Percentiles rank a stretch among this genome's conserved stretches.
Evolutionary conservation across 1,139 yeast species (phyloP).

Genomic region (Kodamaea alishanica): DNA sequence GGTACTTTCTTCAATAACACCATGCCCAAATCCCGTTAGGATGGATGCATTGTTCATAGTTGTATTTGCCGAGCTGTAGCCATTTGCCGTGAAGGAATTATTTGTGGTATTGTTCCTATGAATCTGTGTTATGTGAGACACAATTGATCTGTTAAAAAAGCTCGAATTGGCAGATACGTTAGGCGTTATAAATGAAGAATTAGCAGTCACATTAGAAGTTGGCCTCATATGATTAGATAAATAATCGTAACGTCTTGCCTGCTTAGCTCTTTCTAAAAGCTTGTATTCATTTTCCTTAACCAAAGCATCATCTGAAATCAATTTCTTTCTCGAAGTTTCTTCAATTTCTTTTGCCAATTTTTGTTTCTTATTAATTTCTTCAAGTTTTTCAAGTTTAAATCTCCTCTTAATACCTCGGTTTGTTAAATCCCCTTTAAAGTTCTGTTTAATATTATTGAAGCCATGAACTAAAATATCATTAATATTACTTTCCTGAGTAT

Average conservation of each 20-base stretch:
- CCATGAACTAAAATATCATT: slow-evolving; percentile 26
- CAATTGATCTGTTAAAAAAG: slow-evolving; percentile 10
- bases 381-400: slow-evolving; percentile 10
- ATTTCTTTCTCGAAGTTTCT: slow-evolving; percentile 3
- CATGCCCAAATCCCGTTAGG: slow-evolving; percentile 37
- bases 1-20: slow-evolving; percentile 40
- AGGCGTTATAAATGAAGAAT: slow-evolving; percentile 1
- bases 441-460: slow-evolving; percentile 20
- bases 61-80: slow-evolving; percentile 20
- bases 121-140: slow-evolving; percentile 11
- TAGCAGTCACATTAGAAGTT: slow-evolving; percentile 4
- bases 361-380: slow-evolving; percentile 8
- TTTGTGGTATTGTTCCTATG: slow-evolving; percentile 8
- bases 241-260: slow-evolving; percentile 31
- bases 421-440: slow-evolving; percentile 31
- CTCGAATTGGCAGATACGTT: slow-evolving; percentile 11
- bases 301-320: slow-evolving; percentile 7
- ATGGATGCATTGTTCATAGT: slow-evolving; percentile 25
- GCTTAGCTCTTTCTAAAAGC: slow-evolving; percentile 29
- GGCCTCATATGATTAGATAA: slow-evolving; percentile 30
- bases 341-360: slow-evolving; percentile 1
- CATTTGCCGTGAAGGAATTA: slow-evolving; percentile 17
- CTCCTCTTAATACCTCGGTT: slow-evolving; percentile 28
- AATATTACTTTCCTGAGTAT: slow-evolving; percentile 24
- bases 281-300: slow-evolving; percentile 25